These are phyloP conservation scores for Emergomyces pasteurianus DNA, from an alignment of 2,329 filamentous ascomycete species.

Conservation along the genomic window DNA sequence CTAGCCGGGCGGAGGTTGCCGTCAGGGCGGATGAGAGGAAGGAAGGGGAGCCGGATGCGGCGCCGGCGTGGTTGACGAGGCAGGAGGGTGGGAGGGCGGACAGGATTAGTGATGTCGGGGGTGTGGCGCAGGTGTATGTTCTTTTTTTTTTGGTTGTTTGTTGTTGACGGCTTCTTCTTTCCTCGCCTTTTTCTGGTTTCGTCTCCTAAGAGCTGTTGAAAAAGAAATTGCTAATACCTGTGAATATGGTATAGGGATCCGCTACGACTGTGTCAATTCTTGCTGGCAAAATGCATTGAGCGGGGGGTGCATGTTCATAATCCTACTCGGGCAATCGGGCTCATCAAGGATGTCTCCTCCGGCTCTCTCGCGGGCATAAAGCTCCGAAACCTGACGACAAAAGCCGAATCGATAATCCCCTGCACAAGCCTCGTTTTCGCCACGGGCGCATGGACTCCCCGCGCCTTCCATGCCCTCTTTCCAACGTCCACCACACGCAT, in stretches of 20 bases:
- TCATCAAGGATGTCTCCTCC: slow-evolving; percentile 38
- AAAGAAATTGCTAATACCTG: background rate
- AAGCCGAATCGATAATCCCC: slow-evolving; percentile 32
- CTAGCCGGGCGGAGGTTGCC: slow-evolving; percentile 47
- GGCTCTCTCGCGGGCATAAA: slow-evolving; percentile 42
- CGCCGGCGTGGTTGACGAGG: slow-evolving; percentile 49
- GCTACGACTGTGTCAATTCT: slow-evolving; percentile 50
- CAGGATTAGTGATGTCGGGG: slow-evolving; percentile 48
- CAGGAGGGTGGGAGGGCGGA: slow-evolving; percentile 46
- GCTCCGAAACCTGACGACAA: slow-evolving; percentile 32
- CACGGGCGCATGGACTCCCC: slow-evolving; percentile 59
- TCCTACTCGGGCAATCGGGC: slow-evolving; percentile 44
- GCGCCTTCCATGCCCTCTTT: slow-evolving; percentile 55
- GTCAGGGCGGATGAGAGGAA: slow-evolving; percentile 25
- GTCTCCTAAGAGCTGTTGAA: background rate
- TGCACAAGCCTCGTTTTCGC: slow-evolving; percentile 56
- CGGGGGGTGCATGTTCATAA: slow-evolving; percentile 56
- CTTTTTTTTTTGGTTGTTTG: too few relatives aligned
- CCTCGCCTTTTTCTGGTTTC: background rate
- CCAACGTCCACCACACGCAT: slow-evolving; percentile 41
- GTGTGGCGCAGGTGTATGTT: slow-evolving; percentile 53
- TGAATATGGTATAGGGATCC: slow-evolving; percentile 44
- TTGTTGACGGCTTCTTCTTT: too few relatives aligned
- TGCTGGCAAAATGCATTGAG: slow-evolving; percentile 46
- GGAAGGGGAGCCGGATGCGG: slow-evolving; percentile 15